Evolutionary conservation across 2,329 filamentous ascomycete genomes (phyloP), one percentile per base, ranked within the genome.

Genomic region (Aspergillus puulaauensis): DNA sequence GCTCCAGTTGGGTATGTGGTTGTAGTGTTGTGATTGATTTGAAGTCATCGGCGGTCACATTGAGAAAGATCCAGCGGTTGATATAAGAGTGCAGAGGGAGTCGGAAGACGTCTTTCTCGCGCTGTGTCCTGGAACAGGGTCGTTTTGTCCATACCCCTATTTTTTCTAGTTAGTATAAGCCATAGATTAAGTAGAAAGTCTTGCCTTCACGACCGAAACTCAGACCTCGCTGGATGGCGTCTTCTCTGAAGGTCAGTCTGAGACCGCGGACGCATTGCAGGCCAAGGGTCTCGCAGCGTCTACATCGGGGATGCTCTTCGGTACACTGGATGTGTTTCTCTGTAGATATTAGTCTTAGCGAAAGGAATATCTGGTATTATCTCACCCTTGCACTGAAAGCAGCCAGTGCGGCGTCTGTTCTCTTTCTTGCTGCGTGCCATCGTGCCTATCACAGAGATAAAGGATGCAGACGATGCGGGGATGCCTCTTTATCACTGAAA

Each of bases 321-420:
- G 69, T 69, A 50, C 70, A 72, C 41, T 64, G 66, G 33, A 71
- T 67, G 58, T 72, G 69, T 48, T 66, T 68, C 39, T 65, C 65
- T 67, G 19, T 33, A 40, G 12, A 5, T 4, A 11, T 44, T 39
- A 15, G 24, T 14, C 11, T 19, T 51, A 2, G 14, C 5, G 1
- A n/a, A 15, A 9, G 15, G n/a, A 12, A 47, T 19, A 17, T 7
- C 7, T 23, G 46, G 21, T 41, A 24, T 19, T 31, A 37, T 19
- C 37, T 4, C 55, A 67, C 67, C 62, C 60, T 70, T 70, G 58
- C 67, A 70, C 50, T 62, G 62, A 50, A 62, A 61, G 52, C 67
- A 70, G 21, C 66, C 66, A n/a, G 64, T 65, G 52, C 67, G 58
- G 37, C 67, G 61, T 54, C 67, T 62, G 53, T 50, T 64, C 21